Conservation (phyloP, 2,329 filamentous ascomycete species). For the Peltaster fructicola region DNA sequence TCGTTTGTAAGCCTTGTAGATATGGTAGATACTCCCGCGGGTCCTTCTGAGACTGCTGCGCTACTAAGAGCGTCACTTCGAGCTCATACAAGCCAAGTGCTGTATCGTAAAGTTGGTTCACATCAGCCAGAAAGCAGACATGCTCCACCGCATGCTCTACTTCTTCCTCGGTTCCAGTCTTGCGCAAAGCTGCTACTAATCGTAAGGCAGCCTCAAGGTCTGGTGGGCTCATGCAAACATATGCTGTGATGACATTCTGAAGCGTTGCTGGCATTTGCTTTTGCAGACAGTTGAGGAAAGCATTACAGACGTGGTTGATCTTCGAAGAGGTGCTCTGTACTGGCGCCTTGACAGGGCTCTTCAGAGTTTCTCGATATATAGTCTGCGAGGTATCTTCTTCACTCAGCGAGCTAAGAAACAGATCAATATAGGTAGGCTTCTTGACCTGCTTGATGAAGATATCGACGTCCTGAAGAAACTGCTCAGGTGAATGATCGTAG, state of each 20-base stretch:
- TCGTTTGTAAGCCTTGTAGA: constrained; percentile 66
- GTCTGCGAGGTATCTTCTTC: constrained; percentile 87
- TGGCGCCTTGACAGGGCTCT: constrained; percentile 12
- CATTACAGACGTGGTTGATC: constrained; percentile 76
- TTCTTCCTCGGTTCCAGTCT: constrained; percentile 45
- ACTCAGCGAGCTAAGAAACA: constrained; percentile 45
- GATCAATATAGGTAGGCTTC: constrained; percentile 65
- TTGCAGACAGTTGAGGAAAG: constrained; percentile 53
- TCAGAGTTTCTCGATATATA: constrained; percentile 78
- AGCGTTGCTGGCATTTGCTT: constrained; percentile 46
- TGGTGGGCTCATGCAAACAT: constrained; percentile 84
- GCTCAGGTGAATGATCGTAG: constrained; percentile 75
- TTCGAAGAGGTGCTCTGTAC: too few species aligned
- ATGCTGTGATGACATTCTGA: constrained; percentile 84
- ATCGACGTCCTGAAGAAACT: constrained; percentile 61
- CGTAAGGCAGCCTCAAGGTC: constrained; percentile 70
- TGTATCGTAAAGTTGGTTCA: constrained; percentile 79
- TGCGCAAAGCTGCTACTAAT: constrained; percentile 56
- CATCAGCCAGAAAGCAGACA: constrained; percentile 91
- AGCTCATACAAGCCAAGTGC: constrained; percentile 83
- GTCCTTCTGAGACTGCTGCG: constrained; percentile 90
- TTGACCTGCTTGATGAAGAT: constrained; percentile 72
- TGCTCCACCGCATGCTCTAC: constrained; percentile 86
- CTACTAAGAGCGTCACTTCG: constrained; percentile 73
- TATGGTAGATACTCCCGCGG: constrained; percentile 92